Base-by-base conservation (phyloP, 495 filamentous ascomycete genomes). In the Penicillium bovifimosum region DNA sequence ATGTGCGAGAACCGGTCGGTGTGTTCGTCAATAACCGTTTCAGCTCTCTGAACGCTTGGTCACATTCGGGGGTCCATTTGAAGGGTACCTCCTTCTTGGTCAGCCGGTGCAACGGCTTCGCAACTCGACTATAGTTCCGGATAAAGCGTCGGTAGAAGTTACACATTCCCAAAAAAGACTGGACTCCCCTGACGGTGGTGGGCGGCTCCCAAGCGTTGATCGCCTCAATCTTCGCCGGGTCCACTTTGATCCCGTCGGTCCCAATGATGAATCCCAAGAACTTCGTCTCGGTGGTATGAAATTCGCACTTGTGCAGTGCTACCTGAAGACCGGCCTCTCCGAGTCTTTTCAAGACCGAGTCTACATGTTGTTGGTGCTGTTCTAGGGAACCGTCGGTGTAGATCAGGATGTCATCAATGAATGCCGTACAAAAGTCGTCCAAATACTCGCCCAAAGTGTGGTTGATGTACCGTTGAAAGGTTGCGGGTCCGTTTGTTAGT, bases 71-170 rank as follows among this genome's bases (percentile, higher is more conserved):
- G n/a, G n/a, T n/a, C n/a, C n/a, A n/a, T n/a, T n/a, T n/a, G n/a
- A n/a, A n/a, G n/a, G n/a, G n/a, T n/a, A n/a, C n/a, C n/a, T n/a
- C n/a, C n/a, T n/a, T n/a, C n/a, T n/a, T n/a, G 5, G 28, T 43
- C 14, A 61, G 40, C 0, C 31, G 3, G 13, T 44, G 14, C 3
- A 69, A 36, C 0, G 52, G 60, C 5, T 20, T 52, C 1, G 49
- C 49, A n/a, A 63, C 60, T 13, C 38, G 38, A 6, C 51, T 58
- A 51, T 61, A 70, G 0, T 55, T 33, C 1, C 52, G 9, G 5
- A 73, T 67, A 39, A 72, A 71, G 1, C 52, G 41, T 1, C 50
- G 41, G 38, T 68, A 70, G 47, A 69, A 73, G 40, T 64, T 65
- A 10, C 20, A 55, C 39, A 73, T 64, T 0, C 63, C 56, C 9